These are phyloP conservation scores for Mycena rebaudengoi DNA, from an alignment of 768 basidiomycete genomes.

Conservation along the genomic window DNA sequence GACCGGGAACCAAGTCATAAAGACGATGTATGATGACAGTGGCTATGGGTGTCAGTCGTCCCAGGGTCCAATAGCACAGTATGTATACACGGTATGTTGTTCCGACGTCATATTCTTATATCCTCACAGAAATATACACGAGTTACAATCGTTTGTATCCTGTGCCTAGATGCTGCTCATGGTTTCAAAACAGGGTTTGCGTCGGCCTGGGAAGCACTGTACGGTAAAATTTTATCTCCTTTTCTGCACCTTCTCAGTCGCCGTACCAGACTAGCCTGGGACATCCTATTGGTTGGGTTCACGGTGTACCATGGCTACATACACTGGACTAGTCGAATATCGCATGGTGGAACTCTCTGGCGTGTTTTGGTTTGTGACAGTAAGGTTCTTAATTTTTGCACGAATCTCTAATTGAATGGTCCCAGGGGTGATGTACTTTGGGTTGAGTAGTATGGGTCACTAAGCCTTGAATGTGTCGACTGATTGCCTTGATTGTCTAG, in stretches of 20 bases:
- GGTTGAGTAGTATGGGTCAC: background rate
- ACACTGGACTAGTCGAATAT: background rate
- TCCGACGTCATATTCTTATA: no score
- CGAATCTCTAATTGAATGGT: background rate
- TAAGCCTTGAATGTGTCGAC: background rate
- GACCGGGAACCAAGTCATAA: no score
- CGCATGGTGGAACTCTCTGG: background rate
- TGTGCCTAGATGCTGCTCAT: no score
- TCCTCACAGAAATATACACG: no score
- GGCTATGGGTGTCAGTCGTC: no score
- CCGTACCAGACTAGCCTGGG: background rate
- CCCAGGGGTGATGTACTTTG: background rate
- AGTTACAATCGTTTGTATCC: no score
- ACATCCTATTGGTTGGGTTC: background rate
- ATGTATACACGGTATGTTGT: no score
- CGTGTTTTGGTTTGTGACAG: background rate
- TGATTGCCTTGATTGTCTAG: background rate
- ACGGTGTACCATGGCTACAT: background rate
- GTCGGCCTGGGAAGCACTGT: no score
- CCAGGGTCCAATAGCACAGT: no score
- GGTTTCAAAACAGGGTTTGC: no score
- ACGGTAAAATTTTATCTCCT: background rate
- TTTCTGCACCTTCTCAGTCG: background rate
- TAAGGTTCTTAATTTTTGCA: background rate
- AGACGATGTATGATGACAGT: no score